These are phyloP conservation scores for Pseudogymnoascus sp. DNA, from an alignment of 2,329 filamentous ascomycete species.

Conservation along the genomic window DNA sequence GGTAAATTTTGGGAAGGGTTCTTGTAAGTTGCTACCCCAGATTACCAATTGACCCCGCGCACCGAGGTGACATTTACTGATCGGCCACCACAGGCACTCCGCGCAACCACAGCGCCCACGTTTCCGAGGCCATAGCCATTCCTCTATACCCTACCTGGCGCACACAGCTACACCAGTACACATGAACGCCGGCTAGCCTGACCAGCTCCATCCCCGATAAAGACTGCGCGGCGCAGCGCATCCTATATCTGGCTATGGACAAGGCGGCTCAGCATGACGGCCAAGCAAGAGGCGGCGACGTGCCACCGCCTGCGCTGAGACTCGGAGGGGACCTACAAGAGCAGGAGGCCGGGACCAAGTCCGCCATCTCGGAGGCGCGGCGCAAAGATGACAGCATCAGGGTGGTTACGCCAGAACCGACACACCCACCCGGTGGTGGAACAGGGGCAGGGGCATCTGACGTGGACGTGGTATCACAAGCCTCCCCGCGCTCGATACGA, in stretches of 20 bases:
- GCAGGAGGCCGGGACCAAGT: constrained; percentile 25
- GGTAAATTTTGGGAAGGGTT: not conserved
- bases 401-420: constrained; percentile 4
- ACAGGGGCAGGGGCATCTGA: constrained; percentile 2
- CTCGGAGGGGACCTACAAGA: not conserved
- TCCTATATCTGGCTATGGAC: not conserved
- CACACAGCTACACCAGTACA: constrained; percentile 7
- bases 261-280: constrained; percentile 17
- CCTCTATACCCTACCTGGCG: not conserved
- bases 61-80: constrained; percentile 3
- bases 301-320: not conserved
- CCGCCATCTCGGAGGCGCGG: constrained; percentile 56
- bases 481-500: constrained; percentile 40
- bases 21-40: constrained; percentile 5
- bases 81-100: not conserved
- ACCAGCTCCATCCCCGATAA: not conserved
- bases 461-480: constrained; percentile 32
- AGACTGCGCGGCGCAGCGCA: constrained; percentile 7
- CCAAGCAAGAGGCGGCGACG: constrained; percentile 29
- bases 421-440: not conserved
- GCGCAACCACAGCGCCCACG: constrained; percentile 1
- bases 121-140: not conserved
- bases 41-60: constrained; percentile 4
- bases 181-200: not conserved
- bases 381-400: constrained; percentile 42